A percentile compares a stretch with the other conserved stretches of the same genome.
Conservation (phyloP, 2,329 filamentous ascomycete species). For the Cladorrhinum sp. region DNA sequence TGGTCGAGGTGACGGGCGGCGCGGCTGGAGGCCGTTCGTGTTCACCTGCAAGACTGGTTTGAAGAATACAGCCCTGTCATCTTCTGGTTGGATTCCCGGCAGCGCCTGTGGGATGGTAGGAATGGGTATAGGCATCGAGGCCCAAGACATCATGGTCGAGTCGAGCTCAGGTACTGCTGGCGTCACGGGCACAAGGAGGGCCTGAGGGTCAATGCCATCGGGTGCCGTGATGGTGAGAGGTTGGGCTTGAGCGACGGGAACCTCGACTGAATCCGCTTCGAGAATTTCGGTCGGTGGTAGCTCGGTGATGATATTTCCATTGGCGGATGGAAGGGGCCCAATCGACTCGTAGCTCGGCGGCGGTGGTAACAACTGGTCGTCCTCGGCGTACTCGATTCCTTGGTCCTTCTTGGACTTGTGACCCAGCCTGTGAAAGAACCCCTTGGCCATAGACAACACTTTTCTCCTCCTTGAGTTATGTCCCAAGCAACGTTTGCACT, state of each 20-base stretch:
- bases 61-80: slow-evolving; percentile 4
- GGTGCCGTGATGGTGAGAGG: slow-evolving; percentile 25
- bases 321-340: slow-evolving; percentile 28
- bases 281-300: slow-evolving; percentile 49
- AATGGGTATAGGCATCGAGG: slow-evolving; percentile 15
- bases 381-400: slow-evolving; percentile 31
- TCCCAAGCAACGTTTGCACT: slow-evolving; percentile 49
- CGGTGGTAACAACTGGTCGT: slow-evolving; percentile 35
- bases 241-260: slow-evolving; percentile 23
- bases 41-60: slow-evolving; percentile 40
- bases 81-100: slow-evolving; percentile 4
- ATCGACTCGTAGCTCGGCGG: slow-evolving; percentile 48
- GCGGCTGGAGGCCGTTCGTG: slow-evolving; percentile 36
- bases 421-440: slow-evolving; percentile 52
- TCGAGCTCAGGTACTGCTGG: slow-evolving; percentile 33
- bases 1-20: slow-evolving; percentile 29
- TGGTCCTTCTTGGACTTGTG: slow-evolving; percentile 43
- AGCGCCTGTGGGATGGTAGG: slow-evolving; percentile 9
- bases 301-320: slow-evolving; percentile 34
- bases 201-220: slow-evolving; percentile 33
- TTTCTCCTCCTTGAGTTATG: slow-evolving; percentile 50
- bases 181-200: slow-evolving; percentile 24
- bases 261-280: slow-evolving; percentile 50
- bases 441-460: slow-evolving; percentile 52
- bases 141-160: slow-evolving; percentile 32